Base-by-base conservation (phyloP, 805 yeast genomes). In the Barnettozyma wickerhamii region DNA sequence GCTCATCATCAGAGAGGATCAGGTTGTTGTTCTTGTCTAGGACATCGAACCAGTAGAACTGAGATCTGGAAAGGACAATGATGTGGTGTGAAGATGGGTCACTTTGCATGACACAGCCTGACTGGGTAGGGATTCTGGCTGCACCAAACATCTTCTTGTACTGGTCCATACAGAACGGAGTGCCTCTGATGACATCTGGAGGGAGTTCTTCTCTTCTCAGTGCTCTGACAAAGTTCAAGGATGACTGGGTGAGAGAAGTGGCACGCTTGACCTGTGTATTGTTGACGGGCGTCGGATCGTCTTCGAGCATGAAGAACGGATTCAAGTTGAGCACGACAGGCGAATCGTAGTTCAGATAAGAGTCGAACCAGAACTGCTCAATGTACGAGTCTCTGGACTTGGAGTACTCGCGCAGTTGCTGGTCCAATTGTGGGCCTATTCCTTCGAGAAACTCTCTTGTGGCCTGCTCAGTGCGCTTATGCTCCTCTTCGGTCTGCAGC, bases 31-130 rank as follows among this genome's bases (percentile, higher is more conserved):
- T 65, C 36, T 71, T 70, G 61, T 88, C 95, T 52, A 89, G 66
- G 2, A 89, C 97, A 58, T 89, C 96, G 59, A 89, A 89, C 96
- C 96, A 89, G 64, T 89, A 89, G 61, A 88, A 86, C 62, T 89
- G 96, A 2, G 95, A 84, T 55, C 84, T 81, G 47, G 87, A 80
- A 59, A 87, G 65, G 13, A 89, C 90, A 9, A 88, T 81, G 28
- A 89, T 78, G 60, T 89, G 96, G 53, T 79, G 84, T 2, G 93
- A 79, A 9, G 78, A 68, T 7, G 71, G 58, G 60, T 86, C 95
- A 2, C 86, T 75, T 62, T 88, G 95, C 80, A 89, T 79, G 41
- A 84, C 77, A 61, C 97, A 89, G 4, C 95, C 95, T 3, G 76
- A 71, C 18, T 73, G 71, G 1, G 93, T 82, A 35, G 97, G 96